phyloP scores from a whole-genome alignment of 2,329 filamentous ascomycete species.

The Botrytis hyacinthi region DNA sequence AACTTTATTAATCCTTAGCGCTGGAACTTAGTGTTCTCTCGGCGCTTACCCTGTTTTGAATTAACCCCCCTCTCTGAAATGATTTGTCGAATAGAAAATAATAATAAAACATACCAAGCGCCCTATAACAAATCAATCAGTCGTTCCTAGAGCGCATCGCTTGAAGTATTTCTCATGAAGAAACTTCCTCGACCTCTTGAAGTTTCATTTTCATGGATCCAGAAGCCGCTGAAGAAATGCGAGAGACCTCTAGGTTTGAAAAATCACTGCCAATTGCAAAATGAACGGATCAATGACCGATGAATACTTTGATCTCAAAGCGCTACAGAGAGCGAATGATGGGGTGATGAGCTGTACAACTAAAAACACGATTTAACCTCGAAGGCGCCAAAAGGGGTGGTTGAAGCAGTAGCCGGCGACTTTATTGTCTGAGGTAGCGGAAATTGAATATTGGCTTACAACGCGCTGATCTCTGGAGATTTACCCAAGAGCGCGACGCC shows the following conservation, averaged over 20 bases:
- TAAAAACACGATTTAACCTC: neutral
- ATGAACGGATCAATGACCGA: neutral
- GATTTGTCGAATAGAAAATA: conserved; percentile 6
- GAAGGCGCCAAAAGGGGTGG: neutral
- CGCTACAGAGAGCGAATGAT: neutral
- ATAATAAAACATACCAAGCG: neutral
- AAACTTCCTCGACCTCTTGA: neutral
- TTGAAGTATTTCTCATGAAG: neutral
- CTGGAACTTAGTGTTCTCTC: neutral
- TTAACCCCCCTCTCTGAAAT: neutral
- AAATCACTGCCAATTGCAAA: neutral
- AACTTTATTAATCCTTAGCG: conserved; percentile 12
- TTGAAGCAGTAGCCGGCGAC: neutral
- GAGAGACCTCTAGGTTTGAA: neutral
- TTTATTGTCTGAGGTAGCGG: neutral
- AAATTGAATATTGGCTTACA: neutral
- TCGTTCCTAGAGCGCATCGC: neutral
- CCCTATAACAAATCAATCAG: neutral
- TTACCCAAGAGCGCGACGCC: conserved; percentile 7
- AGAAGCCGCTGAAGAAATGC: conserved; percentile 13
- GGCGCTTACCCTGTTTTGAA: conserved; percentile 2
- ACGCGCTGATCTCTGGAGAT: neutral
- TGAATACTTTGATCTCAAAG: neutral
- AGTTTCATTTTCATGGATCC: neutral
- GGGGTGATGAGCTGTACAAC: neutral